phyloP scores from a whole-genome alignment of 164 flowering plant species.

The Vitis labrusca region DNA sequence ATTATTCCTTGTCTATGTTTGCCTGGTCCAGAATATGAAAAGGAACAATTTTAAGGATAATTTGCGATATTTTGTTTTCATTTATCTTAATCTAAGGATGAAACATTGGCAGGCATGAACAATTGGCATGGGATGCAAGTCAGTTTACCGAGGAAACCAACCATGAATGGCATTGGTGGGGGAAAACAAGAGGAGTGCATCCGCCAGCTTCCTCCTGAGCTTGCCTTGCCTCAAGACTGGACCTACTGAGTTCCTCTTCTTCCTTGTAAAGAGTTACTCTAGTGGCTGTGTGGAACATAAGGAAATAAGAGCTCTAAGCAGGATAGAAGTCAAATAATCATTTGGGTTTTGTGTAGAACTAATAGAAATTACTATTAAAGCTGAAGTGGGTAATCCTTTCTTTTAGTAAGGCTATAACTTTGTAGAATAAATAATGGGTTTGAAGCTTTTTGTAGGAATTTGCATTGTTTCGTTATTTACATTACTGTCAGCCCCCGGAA shows the following conservation, averaged over 20 bases:
- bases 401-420: background rate
- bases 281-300: background rate
- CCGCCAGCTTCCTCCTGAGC: conserved; percentile 28
- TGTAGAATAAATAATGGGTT: background rate
- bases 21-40: too few relatives aligned
- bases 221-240: conserved; percentile 43
- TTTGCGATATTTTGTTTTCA: too few relatives aligned
- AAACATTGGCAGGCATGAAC: conserved; percentile 8
- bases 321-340: background rate
- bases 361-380: background rate
- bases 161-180: conserved; percentile 12
- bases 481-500: too few relatives aligned
- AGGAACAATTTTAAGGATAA: too few relatives aligned
- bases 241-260: conserved; percentile 26
- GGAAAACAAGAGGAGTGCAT: conserved; percentile 19
- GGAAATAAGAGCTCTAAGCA: background rate
- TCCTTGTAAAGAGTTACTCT: background rate
- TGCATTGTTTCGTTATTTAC: background rate
- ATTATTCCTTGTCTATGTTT: too few relatives aligned
- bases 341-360: conserved; percentile 1
- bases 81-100: too few relatives aligned
- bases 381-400: background rate
- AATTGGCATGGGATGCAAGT: conserved; percentile 1
- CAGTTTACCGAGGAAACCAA: background rate
- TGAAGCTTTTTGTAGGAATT: conserved; percentile 3